phyloP scores from a whole-genome alignment of 148 eudicot genomes.

The Camellia lanceoleosa region DNA sequence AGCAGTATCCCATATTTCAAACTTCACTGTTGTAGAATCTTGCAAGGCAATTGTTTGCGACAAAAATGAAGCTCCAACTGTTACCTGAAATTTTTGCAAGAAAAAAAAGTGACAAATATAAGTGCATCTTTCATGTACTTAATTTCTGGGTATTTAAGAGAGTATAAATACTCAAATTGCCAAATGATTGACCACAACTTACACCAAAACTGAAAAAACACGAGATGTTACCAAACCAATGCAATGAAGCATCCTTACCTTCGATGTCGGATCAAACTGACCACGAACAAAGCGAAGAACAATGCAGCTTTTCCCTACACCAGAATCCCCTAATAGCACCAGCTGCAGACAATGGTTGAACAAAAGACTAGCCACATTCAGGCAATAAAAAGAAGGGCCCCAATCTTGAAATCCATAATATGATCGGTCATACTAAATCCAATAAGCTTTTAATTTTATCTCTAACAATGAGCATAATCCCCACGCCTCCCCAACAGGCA shows the following conservation, averaged over 20 bases:
- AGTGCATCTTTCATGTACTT: not conserved
- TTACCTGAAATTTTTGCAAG: conserved; percentile 45
- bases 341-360: conserved; percentile 36
- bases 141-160: not conserved
- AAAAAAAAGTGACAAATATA: not conserved
- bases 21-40: conserved; percentile 92
- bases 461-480: not conserved
- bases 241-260: conserved; percentile 39
- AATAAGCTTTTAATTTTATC: not conserved
- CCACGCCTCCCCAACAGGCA: not conserved
- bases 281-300: conserved; percentile 91
- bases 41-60: conserved; percentile 94
- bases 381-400: not conserved
- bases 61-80: conserved; percentile 94
- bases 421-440: not conserved
- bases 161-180: not conserved
- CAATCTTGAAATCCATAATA: not conserved
- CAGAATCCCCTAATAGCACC: conserved; percentile 72
- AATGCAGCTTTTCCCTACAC: conserved; percentile 82
- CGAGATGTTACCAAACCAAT: not conserved
- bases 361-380: conserved; percentile 1
- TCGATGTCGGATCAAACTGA: conserved; percentile 94
- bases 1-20: conserved; percentile 99
- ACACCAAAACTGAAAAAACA: not conserved
- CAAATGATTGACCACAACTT: not conserved